Conservation (phyloP, 2,329 filamentous ascomycete genomes). For the Xylariaceae sp. region DNA sequence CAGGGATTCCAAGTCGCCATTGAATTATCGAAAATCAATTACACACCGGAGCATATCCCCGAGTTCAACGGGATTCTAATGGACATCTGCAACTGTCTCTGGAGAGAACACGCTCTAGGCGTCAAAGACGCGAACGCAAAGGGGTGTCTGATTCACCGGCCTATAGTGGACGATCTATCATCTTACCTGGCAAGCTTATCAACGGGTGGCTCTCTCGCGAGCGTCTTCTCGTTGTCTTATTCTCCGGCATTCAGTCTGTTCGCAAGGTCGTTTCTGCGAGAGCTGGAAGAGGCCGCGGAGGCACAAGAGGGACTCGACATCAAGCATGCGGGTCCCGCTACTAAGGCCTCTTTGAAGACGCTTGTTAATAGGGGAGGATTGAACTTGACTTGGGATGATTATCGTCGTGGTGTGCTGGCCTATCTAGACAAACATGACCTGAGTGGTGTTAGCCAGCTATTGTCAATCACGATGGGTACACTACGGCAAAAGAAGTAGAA, state of each 20-base stretch:
- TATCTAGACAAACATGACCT: conserved; percentile 61
- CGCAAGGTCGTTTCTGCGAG: conserved; percentile 50
- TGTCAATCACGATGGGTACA: conserved; percentile 77
- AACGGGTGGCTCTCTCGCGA: conserved; percentile 40
- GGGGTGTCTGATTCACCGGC: conserved; percentile 45
- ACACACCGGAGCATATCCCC: conserved; percentile 56
- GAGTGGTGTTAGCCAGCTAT: conserved; percentile 61
- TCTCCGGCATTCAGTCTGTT: conserved; percentile 52
- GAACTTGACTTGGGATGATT: conserved; percentile 64
- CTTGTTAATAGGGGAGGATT: conserved; percentile 62
- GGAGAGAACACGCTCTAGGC: conserved; percentile 68
- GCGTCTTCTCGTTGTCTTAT: conserved; percentile 54
- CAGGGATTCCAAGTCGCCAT: conserved; percentile 58
- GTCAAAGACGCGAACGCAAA: conserved; percentile 56
- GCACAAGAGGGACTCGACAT: conserved; percentile 36
- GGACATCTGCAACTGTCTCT: conserved; percentile 80
- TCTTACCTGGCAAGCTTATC: conserved; percentile 46
- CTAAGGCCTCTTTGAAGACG: conserved; percentile 57
- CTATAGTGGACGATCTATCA: conserved; percentile 41
- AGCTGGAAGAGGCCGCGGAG: conserved; percentile 51
- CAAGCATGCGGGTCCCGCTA: conserved; percentile 64
- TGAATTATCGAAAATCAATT: conserved; percentile 32
- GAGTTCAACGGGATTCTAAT: conserved; percentile 79
- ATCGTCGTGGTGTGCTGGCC: conserved; percentile 64
- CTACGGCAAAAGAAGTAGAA: conserved; percentile 46